A percentile compares a stretch with the other conserved stretches of the same genome.
These are phyloP conservation scores for Cladobotryum protrusum DNA, from an alignment of 2,329 filamentous ascomycete species.

Conservation along the genomic window DNA sequence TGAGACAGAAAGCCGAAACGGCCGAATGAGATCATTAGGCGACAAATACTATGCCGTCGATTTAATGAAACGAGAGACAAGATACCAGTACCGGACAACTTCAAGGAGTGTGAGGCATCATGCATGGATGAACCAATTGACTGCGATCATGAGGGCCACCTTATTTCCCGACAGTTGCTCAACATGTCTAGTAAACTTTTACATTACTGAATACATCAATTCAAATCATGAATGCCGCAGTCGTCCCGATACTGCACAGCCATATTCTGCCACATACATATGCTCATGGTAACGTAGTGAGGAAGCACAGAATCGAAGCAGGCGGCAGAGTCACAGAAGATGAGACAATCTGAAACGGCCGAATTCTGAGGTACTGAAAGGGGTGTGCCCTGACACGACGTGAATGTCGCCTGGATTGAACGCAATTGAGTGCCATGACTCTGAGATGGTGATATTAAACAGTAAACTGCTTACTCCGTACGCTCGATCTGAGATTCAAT, in stretches of 20 bases:
- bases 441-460: not conserved
- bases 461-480: not conserved
- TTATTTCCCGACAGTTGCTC: not conserved
- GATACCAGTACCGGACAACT: no score
- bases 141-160: not conserved
- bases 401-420: no score
- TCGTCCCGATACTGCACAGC: no score
- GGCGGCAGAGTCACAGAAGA: not conserved
- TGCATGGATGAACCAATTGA: no score
- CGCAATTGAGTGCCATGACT: not conserved
- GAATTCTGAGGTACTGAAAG: not conserved
- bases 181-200: not conserved
- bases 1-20: slow-evolving; percentile 45
- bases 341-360: not conserved
- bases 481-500: no score
- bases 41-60: slow-evolving; percentile 17
- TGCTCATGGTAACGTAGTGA: no score
- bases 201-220: no score
- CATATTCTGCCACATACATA: no score
- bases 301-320: not conserved
- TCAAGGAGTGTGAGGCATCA: no score
- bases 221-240: no score
- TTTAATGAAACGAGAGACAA: no score
- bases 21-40: slow-evolving; percentile 26
- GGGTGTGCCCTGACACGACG: no score